Evolutionary conservation across 805 yeast genomes (phyloP).

Genomic region (Kodamaea hsintzibuensis): DNA sequence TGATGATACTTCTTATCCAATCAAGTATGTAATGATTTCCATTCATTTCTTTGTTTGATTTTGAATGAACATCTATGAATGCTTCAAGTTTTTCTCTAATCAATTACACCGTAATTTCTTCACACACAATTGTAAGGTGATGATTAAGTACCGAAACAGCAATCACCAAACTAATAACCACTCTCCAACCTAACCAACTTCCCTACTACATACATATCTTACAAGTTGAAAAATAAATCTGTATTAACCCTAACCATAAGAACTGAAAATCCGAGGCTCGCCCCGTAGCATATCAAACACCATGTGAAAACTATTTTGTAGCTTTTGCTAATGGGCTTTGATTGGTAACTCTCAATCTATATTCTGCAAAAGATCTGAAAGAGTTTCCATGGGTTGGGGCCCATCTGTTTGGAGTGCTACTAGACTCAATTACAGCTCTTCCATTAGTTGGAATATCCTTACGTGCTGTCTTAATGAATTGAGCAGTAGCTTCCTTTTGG

Average conservation of each 20-base stretch:
- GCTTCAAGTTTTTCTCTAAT: not conserved
- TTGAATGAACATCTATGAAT: no score
- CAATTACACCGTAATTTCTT: no score
- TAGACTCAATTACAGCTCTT: conserved; percentile 11
- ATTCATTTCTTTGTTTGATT: no score
- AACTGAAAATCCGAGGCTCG: conserved; percentile 5
- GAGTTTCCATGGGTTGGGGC: conserved; percentile 40
- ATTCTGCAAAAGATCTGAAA: conserved; percentile 45
- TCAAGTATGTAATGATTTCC: no score
- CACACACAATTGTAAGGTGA: no score
- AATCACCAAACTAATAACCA: no score
- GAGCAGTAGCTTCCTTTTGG: conserved; percentile 30
- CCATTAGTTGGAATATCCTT: conserved; percentile 12
- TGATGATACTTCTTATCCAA: no score
- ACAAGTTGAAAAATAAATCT: not conserved
- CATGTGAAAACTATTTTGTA: conserved; percentile 12
- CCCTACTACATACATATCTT: not conserved
- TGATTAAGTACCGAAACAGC: no score
- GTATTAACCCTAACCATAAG: not conserved
- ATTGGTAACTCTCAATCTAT: conserved; percentile 42
- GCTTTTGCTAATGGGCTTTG: conserved; percentile 41
- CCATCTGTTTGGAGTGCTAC: conserved; percentile 31
- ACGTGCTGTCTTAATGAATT: conserved; percentile 24
- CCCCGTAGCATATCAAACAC: not conserved
- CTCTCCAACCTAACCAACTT: no score